Conservation (phyloP, 768 basidiomycete species). For the Lanmaoa pseudosensibilis region DNA sequence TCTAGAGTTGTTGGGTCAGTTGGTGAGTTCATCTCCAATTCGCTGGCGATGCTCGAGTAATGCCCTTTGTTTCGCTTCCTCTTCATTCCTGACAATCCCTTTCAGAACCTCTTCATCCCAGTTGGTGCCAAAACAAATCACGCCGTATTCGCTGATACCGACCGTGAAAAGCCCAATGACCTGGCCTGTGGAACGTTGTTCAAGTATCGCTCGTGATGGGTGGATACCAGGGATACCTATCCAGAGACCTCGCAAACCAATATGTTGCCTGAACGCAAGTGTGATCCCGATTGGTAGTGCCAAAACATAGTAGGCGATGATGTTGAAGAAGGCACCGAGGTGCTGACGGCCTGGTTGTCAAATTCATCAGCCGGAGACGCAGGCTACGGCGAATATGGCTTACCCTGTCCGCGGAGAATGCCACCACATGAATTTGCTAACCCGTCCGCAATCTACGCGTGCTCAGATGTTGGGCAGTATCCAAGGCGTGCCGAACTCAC, state of each 20-base stretch:
- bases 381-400: not conserved
- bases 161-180: constrained; percentile 71
- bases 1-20: constrained; percentile 9
- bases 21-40: constrained; percentile 15
- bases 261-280: constrained; percentile 46
- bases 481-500: constrained; percentile 20
- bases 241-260: constrained; percentile 54
- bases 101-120: constrained; percentile 48
- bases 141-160: constrained; percentile 64
- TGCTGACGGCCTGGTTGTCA: constrained; percentile 51
- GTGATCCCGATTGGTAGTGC: constrained; percentile 53
- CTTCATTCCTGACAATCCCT: constrained; percentile 38
- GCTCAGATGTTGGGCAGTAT: not conserved
- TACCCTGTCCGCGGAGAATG: constrained; percentile 49
- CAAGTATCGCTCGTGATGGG: not conserved
- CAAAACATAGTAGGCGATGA: constrained; percentile 60
- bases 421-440: constrained; percentile 52
- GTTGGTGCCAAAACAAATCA: constrained; percentile 54
- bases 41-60: constrained; percentile 22
- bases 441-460: constrained; percentile 48
- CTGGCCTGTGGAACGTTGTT: constrained; percentile 49
- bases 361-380: constrained; percentile 4
- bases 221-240: constrained; percentile 35
- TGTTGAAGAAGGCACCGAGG: constrained; percentile 72
- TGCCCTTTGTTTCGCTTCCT: constrained; percentile 32